Percentiles rank a stretch among this genome's conserved stretches.
These are phyloP conservation scores for Cynanchum wilfordii DNA, from an alignment of 257 asterid species.

Conservation along the genomic window DNA sequence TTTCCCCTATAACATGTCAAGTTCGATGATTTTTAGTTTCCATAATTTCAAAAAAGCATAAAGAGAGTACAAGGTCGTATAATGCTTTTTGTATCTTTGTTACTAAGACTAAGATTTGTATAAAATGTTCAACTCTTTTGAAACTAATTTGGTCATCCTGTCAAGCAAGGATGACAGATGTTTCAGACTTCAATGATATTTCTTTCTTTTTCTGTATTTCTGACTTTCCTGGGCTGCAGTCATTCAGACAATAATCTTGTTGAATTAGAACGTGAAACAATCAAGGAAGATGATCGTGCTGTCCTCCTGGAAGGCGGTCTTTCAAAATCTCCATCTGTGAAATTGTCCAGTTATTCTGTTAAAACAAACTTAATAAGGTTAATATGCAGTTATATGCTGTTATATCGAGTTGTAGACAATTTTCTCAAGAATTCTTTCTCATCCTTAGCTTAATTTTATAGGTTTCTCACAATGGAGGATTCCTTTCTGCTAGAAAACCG, in stretches of 20 bases:
- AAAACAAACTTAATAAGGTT: slow-evolving; percentile 78
- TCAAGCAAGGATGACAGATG: not conserved
- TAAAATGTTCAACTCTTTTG: not conserved
- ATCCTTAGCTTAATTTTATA: slow-evolving; percentile 19
- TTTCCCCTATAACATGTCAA: not conserved
- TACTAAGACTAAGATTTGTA: not conserved
- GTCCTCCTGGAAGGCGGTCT: slow-evolving; percentile 86
- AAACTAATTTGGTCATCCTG: slow-evolving; percentile 6
- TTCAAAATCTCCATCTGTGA: slow-evolving; percentile 57
- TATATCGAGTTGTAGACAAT: slow-evolving; percentile 7
- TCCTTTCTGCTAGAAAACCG: slow-evolving; percentile 48
- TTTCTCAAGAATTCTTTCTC: slow-evolving; percentile 21
- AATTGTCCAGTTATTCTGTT: slow-evolving; percentile 49
- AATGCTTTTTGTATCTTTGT: not conserved
- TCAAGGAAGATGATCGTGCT: slow-evolving; percentile 78
- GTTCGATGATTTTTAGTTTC: not conserved
- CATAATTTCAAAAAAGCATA: not conserved
- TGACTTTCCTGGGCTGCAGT: slow-evolving; percentile 39
- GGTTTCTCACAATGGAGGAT: slow-evolving; percentile 50
- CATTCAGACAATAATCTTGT: slow-evolving; percentile 78
- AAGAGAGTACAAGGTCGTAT: not conserved
- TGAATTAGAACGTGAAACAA: slow-evolving; percentile 51
- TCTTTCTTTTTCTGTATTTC: slow-evolving; percentile 18
- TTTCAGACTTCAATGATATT: not conserved
- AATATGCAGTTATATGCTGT: slow-evolving; percentile 3